These are phyloP conservation scores for Chamaecrista fasciculata DNA, from an alignment of 306 rosid species.

Conservation along the genomic window DNA sequence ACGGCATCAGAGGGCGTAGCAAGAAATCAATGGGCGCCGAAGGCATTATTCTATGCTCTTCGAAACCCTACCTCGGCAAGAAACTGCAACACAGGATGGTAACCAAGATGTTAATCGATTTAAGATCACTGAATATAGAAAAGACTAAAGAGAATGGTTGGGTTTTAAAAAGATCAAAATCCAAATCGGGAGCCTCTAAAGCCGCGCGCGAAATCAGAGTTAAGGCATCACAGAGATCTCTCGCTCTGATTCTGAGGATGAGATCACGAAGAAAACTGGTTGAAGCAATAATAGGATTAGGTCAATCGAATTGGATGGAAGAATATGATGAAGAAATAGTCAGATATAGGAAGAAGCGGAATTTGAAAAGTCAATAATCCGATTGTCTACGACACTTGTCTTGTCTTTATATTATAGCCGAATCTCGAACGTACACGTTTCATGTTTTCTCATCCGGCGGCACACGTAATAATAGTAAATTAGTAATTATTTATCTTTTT, in stretches of 20 bases:
- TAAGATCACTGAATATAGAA: background rate
- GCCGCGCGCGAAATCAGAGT: background rate
- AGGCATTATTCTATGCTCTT: conserved; percentile 90
- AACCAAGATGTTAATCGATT: background rate
- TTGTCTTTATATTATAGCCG: background rate
- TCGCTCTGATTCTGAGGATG: background rate
- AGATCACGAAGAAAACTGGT: background rate
- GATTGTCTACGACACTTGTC: conserved; percentile 7
- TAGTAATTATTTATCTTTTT: too few relatives aligned
- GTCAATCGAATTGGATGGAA: background rate
- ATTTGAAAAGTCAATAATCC: conserved; percentile 25
- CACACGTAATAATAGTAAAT: too few relatives aligned
- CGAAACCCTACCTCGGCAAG: conserved; percentile 53
- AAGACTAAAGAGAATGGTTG: background rate
- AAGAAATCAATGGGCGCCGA: conserved; percentile 53
- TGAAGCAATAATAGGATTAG: conserved; percentile 29
- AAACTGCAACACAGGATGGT: background rate
- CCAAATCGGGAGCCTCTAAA: background rate
- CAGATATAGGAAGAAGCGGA: background rate
- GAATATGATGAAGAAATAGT: background rate
- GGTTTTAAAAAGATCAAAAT: background rate
- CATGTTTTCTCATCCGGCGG: too few relatives aligned
- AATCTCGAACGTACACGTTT: conserved; percentile 46
- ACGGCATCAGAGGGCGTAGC: conserved; percentile 39
- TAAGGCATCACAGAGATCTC: conserved; percentile 1